Base-by-base conservation (phyloP, 2,329 filamentous ascomycete genomes). In the Diaporthe citri region DNA sequence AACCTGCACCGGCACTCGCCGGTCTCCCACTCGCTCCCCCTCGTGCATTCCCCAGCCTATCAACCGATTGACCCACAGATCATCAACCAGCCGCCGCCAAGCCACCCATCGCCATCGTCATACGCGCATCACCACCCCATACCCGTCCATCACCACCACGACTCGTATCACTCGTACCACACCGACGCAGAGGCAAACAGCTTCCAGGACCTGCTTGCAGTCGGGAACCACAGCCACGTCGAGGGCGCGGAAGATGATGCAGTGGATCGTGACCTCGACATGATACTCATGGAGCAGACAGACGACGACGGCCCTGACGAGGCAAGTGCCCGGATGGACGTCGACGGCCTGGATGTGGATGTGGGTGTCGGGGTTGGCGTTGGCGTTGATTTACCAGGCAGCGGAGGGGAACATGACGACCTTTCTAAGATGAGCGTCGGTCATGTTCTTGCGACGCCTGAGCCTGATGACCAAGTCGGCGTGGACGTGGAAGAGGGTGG, bases 11-110 rank as follows among this genome's bases (percentile, higher is more conserved):
- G 83, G 25, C 81, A 82, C 36, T 80, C 82, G 34, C 82, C 80
- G 22, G 83, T 86, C 62, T 81, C 84, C 62, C 81, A 75, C 78
- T 83, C 76, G 76, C 75, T 74, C 75, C 64, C 77, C 78, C 39
- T 76, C 78, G 55, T 78, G 77, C 75, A 78, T 76, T 51, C 76
- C 78, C 75, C 79, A 41, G 82, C 86, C 39, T 89, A 88, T 79
- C 88, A 90, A 71, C 89, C 89, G 36, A 90, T 91, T 80, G 89
- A 91, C 79, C 89, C 89, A n/a, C 88, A 89, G 77, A 90, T 91
- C 72, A 90, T 90, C 78, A 87, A 84, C 60, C 86, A 87, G 70
- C 79, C 83, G 1, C 77, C 80, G 79, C 34, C 80, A 81, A 51
- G 79, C 81, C 39, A 78, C 76, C 39, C 81, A 78, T 59, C 79